Conservation (phyloP, 2,329 filamentous ascomycete genomes). For the Chaetomium sp. region DNA sequence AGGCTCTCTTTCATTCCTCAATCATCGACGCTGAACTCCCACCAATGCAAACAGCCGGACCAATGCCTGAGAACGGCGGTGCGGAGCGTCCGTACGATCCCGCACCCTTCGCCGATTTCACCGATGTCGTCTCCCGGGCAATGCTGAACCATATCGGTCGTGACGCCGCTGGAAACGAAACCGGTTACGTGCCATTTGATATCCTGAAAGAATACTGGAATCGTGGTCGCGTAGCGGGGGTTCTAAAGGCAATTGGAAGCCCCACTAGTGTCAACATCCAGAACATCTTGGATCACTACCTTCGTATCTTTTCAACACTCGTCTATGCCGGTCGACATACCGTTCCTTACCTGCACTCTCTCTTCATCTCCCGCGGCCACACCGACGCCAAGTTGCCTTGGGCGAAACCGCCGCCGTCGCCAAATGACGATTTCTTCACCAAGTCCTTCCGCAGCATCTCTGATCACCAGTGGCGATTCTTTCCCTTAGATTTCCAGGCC, state of each 20-base stretch:
- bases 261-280: neutral
- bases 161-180: neutral
- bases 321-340: neutral
- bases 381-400: neutral
- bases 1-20: no score
- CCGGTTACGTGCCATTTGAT: neutral
- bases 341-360: neutral
- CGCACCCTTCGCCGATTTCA: neutral
- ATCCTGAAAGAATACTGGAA: neutral
- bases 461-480: neutral
- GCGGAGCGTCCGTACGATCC: neutral
- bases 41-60: neutral
- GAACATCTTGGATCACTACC: neutral
- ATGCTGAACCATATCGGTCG: neutral
- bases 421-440: neutral
- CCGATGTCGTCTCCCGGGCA: neutral
- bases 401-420: neutral
- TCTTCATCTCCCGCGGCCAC: neutral
- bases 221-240: neutral
- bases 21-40: no score
- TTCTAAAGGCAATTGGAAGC: neutral
- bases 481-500: neutral
- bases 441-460: neutral
- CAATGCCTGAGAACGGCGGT: neutral
- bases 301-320: constrained; percentile 1